Percentiles rank a stretch among this genome's conserved stretches.
Evolutionary conservation across 2,329 filamentous ascomycete species (phyloP).

Genomic region (Monilinia laxa): DNA sequence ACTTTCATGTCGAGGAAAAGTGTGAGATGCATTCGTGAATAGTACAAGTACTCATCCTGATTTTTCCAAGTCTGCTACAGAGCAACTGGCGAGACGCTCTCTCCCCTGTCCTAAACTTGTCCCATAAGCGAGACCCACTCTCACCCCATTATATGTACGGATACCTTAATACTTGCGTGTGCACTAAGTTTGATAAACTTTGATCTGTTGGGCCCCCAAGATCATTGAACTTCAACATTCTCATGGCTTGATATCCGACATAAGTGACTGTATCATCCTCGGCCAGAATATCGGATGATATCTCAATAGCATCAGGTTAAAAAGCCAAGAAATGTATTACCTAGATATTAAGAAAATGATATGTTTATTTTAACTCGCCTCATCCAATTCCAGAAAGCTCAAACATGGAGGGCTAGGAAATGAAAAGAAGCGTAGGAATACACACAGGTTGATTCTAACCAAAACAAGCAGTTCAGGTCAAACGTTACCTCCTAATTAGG

Average conservation of each 20-base stretch:
- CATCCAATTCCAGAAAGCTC: constrained; percentile 65
- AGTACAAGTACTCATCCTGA: too few species aligned
- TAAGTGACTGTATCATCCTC: neutral
- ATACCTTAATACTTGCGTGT: too few species aligned
- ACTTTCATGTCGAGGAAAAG: too few species aligned
- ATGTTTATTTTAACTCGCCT: constrained; percentile 71
- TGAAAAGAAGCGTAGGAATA: constrained; percentile 86
- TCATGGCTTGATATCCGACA: too few species aligned
- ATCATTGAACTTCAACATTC: neutral
- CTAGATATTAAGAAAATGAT: constrained; percentile 64
- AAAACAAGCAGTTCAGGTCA: constrained; percentile 48
- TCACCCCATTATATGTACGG: too few species aligned
- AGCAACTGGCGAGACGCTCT: too few species aligned
- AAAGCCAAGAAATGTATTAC: neutral
- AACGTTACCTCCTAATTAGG: constrained; percentile 20
- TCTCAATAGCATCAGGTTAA: neutral
- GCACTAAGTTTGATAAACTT: too few species aligned
- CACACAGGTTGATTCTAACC: constrained; percentile 57
- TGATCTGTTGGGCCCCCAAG: too few species aligned
- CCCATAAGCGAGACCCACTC: too few species aligned
- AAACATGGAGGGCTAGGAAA: constrained; percentile 78
- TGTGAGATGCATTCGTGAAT: too few species aligned
- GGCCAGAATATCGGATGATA: neutral
- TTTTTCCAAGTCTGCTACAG: too few species aligned
- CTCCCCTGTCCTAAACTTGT: too few species aligned